These are phyloP conservation scores for Aspergillus haitiensis DNA, from an alignment of 495 filamentous ascomycete species.

Conservation along the genomic window DNA sequence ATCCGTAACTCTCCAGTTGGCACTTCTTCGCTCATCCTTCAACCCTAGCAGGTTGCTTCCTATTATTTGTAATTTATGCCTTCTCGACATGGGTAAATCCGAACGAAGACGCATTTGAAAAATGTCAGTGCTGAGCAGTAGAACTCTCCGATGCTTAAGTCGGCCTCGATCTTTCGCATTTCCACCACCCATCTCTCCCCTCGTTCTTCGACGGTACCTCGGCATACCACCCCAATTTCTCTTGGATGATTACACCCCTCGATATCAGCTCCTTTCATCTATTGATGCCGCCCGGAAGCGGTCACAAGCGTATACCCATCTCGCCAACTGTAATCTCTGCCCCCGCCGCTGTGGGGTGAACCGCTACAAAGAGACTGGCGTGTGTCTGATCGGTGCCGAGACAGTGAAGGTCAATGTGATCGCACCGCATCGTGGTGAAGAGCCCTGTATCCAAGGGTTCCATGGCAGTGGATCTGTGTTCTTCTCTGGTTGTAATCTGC, in stretches of 20 bases:
- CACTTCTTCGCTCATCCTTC: no score
- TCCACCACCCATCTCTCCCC: conserved; percentile 9
- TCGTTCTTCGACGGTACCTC: conserved; percentile 39
- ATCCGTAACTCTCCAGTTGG: no score
- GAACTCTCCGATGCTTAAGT: conserved; percentile 3
- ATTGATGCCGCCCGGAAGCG: conserved; percentile 63
- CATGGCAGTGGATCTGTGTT: conserved; percentile 74
- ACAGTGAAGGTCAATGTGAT: conserved; percentile 74
- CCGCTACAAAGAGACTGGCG: conserved; percentile 68
- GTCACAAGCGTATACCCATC: conserved; percentile 63
- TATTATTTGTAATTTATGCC: no score
- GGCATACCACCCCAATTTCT: conserved; percentile 77
- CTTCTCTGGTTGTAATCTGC: conserved; percentile 71
- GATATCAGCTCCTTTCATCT: conserved; percentile 61
- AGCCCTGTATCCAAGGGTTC: conserved; percentile 75
- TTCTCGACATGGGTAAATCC: neutral
- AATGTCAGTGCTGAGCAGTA: conserved; percentile 22
- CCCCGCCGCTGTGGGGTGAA: conserved; percentile 73
- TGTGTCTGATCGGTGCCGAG: conserved; percentile 69
- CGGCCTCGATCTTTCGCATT: no score
- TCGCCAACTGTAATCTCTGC: conserved; percentile 74
- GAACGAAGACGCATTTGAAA: neutral
- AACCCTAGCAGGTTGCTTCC: no score
- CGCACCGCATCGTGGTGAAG: conserved; percentile 59
- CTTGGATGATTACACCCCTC: conserved; percentile 69